Evolutionary conservation across 164 flowering plant species (phyloP).

Genomic region (Protea cynaroides): DNA sequence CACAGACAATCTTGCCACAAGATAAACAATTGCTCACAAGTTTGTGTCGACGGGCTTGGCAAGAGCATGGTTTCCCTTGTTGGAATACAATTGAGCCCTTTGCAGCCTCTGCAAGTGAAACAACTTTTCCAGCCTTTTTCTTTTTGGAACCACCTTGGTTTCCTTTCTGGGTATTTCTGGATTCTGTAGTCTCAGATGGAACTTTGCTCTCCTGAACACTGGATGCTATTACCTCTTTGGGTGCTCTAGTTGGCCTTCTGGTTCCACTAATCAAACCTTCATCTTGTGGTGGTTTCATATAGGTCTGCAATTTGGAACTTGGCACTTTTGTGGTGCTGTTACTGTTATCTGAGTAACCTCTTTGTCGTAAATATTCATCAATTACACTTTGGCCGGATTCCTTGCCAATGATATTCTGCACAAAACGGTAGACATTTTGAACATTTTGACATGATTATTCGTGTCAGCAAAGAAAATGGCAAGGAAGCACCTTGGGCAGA

Average conservation of each 20-base stretch:
- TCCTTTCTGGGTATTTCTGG: constrained; percentile 26
- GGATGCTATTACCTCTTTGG: constrained; percentile 37
- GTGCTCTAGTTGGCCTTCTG: constrained; percentile 41
- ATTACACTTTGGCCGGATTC: constrained; percentile 71
- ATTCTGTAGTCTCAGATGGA: constrained; percentile 20
- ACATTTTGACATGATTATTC: not conserved
- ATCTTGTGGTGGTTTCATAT: constrained; percentile 67
- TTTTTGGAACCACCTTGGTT: constrained; percentile 47
- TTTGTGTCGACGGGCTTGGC: constrained; percentile 84
- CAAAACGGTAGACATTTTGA: not conserved
- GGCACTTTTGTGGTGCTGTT: constrained; percentile 24
- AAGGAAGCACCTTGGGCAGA: not conserved
- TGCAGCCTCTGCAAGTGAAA: constrained; percentile 92
- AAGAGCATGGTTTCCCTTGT: constrained; percentile 90
- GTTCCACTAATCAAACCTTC: constrained; percentile 31
- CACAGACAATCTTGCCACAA: constrained; percentile 95
- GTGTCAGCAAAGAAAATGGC: not conserved
- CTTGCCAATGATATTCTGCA: constrained; percentile 83
- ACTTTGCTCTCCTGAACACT: constrained; percentile 23
- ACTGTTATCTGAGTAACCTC: constrained; percentile 45
- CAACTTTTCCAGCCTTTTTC: constrained; percentile 73
- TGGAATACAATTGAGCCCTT: constrained; percentile 87
- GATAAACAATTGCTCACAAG: constrained; percentile 92
- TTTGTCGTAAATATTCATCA: constrained; percentile 67
- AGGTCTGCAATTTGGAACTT: constrained; percentile 52